Evolutionary conservation across 768 basidiomycete species (phyloP).

Genomic region (Xanthoconium stramineum): DNA sequence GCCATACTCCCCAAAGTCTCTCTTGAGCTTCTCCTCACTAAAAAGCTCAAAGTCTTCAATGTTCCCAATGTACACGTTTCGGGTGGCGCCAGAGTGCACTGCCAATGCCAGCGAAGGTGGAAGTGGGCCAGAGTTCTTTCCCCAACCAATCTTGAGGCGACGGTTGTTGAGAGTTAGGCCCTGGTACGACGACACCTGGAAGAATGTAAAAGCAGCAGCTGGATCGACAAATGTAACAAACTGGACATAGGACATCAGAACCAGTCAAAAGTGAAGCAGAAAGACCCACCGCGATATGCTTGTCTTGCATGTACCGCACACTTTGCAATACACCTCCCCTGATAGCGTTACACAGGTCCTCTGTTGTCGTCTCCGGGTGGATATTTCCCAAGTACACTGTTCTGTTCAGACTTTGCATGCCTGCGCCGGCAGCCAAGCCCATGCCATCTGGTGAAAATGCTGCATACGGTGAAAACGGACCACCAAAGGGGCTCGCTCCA

Average conservation of each 20-base stretch:
- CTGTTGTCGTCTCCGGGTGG: conserved; percentile 90
- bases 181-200: conserved; percentile 85
- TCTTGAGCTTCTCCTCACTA: conserved; percentile 83
- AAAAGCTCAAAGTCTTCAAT: conserved; percentile 95
- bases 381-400: conserved; percentile 97
- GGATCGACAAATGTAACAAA: conserved; percentile 97
- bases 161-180: conserved; percentile 91
- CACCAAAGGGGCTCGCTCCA: conserved; percentile 29
- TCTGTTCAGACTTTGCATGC: conserved; percentile 69
- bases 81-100: conserved; percentile 88
- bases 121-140: conserved; percentile 89
- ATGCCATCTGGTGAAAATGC: conserved; percentile 46
- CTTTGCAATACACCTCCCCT: conserved; percentile 96
- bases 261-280: not conserved
- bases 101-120: conserved; percentile 81
- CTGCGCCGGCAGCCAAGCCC: conserved; percentile 27
- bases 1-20: conserved; percentile 94
- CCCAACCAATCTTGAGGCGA: conserved; percentile 96
- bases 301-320: conserved; percentile 93
- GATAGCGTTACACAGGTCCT: conserved; percentile 95
- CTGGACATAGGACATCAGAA: conserved; percentile 34
- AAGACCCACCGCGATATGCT: conserved; percentile 85
- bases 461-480: conserved; percentile 46
- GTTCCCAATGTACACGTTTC: conserved; percentile 95
- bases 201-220: conserved; percentile 89